These are phyloP conservation scores for Rhynchosporium agropyri DNA, from an alignment of 2,329 filamentous ascomycete genomes.

Conservation along the genomic window DNA sequence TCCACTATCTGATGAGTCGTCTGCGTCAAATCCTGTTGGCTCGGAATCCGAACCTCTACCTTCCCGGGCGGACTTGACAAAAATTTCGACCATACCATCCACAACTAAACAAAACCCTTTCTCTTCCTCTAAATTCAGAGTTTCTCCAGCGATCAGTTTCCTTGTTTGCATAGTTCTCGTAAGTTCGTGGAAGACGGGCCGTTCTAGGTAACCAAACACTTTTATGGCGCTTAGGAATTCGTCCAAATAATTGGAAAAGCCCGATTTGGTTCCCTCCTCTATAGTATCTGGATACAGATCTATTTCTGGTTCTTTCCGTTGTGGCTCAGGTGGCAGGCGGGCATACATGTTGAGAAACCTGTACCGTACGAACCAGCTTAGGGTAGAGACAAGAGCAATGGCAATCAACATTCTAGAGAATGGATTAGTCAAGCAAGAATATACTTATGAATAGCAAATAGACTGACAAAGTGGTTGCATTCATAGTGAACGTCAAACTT, in stretches of 20 bases:
- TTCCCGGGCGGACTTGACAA: conserved; percentile 82
- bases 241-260: conserved; percentile 93
- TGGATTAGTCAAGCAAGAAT: conserved; percentile 11
- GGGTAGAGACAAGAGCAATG: conserved; percentile 74
- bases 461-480: conserved; percentile 87
- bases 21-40: conserved; percentile 46
- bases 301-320: conserved; percentile 92
- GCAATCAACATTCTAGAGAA: conserved; percentile 70
- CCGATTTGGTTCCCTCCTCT: conserved; percentile 86
- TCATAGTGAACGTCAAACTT: conserved; percentile 97
- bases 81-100: conserved; percentile 94
- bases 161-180: conserved; percentile 98
- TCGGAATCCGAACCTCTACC: conserved; percentile 48
- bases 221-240: conserved; percentile 99
- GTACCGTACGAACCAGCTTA: conserved; percentile 94
- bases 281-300: conserved; percentile 94
- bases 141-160: conserved; percentile 95
- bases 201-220: conserved; percentile 95
- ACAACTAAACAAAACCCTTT: conserved; percentile 98
- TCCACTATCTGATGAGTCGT: conserved; percentile 63
- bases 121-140: conserved; percentile 91
- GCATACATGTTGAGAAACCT: conserved; percentile 97
- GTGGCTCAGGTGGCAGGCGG: conserved; percentile 87
- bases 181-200: conserved; percentile 95
- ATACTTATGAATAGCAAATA: conserved; percentile 28